Percentiles rank a stretch among this genome's conserved stretches.
These are phyloP conservation scores for Phytophthora pluvialis DNA, from an alignment of 352 stramenopile genomes.

Conservation along the genomic window DNA sequence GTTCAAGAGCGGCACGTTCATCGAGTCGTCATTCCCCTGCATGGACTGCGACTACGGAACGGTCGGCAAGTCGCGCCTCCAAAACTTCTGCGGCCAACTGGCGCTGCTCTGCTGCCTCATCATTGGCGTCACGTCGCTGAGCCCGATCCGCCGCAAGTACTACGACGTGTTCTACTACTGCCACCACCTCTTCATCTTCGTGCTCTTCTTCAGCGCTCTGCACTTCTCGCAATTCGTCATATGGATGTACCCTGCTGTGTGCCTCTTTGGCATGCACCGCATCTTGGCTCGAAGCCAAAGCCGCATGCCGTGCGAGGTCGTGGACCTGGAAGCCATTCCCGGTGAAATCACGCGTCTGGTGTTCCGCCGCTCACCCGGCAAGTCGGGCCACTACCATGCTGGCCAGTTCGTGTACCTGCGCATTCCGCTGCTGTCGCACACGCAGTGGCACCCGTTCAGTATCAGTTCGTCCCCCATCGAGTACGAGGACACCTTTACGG, in stretches of 20 bases:
- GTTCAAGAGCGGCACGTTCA: conserved; percentile 60
- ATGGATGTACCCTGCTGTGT: conserved; percentile 84
- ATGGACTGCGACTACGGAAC: conserved; percentile 73
- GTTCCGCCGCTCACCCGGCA: conserved; percentile 75
- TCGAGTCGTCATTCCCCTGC: conserved; percentile 67
- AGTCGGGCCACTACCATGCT: conserved; percentile 82
- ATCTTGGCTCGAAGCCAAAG: conserved; percentile 77
- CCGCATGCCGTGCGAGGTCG: conserved; percentile 74
- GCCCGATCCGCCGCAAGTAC: conserved; percentile 69
- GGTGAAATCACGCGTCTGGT: conserved; percentile 85
- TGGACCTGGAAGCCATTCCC: conserved; percentile 83
- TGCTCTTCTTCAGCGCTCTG: conserved; percentile 66
- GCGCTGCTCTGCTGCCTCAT: conserved; percentile 72
- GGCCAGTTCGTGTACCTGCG: conserved; percentile 84
- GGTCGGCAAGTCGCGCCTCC: conserved; percentile 63
- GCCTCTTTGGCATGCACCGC: conserved; percentile 84
- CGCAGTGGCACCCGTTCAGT: conserved; percentile 88
- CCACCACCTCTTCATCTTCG: conserved; percentile 89
- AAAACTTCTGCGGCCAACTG: conserved; percentile 82
- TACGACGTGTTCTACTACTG: conserved; percentile 91
- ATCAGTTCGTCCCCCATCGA: conserved; percentile 87
- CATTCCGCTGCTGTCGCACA: conserved; percentile 71
- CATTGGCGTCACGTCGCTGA: conserved; percentile 81
- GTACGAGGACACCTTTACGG: conserved; percentile 85
- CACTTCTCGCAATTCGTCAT: conserved; percentile 87